Evolutionary conservation across 257 asterid species (phyloP).

Genomic region (Solanum chaucha): DNA sequence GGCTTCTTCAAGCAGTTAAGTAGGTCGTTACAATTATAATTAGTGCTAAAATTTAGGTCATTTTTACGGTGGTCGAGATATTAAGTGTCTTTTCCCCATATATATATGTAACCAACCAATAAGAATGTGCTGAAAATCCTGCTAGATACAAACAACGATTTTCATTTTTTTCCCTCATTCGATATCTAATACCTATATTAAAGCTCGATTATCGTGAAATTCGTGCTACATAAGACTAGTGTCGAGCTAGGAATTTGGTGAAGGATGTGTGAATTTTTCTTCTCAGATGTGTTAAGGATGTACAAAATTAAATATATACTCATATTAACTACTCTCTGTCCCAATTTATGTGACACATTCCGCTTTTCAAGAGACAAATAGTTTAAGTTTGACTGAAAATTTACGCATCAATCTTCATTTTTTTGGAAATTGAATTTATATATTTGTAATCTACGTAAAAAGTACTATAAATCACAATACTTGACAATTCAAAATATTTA

Average conservation of each 20-base stretch:
- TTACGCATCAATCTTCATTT: too few relatives aligned
- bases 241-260: neutral
- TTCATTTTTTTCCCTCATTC: too few relatives aligned
- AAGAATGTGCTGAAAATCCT: neutral
- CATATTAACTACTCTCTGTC: neutral
- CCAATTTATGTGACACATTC: neutral
- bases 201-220: too few relatives aligned
- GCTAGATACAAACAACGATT: neutral
- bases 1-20: neutral
- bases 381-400: too few relatives aligned
- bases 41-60: neutral
- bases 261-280: neutral
- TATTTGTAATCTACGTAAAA: neutral
- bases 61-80: neutral
- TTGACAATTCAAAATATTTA: neutral
- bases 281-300: neutral
- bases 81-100: neutral
- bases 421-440: too few relatives aligned
- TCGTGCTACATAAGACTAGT: accelerated
- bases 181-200: too few relatives aligned
- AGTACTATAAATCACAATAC: too few relatives aligned
- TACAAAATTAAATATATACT: neutral
- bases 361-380: too few relatives aligned
- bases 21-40: neutral
- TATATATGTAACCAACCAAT: neutral